Evolutionary conservation across 2,329 filamentous ascomycete genomes (phyloP).

Genomic region (Chaetomium sp.): DNA sequence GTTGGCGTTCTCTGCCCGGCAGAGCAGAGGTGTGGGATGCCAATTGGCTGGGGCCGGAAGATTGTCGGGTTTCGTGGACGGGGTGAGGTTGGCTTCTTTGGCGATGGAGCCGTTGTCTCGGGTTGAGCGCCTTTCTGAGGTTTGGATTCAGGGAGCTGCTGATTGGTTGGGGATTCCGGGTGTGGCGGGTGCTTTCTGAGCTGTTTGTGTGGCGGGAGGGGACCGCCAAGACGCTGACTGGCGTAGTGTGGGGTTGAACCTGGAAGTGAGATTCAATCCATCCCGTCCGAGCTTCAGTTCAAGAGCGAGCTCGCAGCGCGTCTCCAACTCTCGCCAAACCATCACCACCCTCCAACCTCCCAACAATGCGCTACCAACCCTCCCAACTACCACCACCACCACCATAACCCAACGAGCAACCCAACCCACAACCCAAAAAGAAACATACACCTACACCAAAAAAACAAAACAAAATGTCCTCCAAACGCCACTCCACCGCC

Average conservation of each 20-base stretch:
- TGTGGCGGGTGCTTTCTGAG: conserved; percentile 24
- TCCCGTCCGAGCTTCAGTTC: neutral
- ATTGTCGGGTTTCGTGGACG: conserved; percentile 24
- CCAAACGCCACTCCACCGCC: conserved; percentile 60
- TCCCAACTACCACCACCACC: conserved; percentile 5
- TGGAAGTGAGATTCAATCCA: neutral
- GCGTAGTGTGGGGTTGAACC: conserved; percentile 20
- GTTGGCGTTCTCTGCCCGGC: conserved; percentile 42
- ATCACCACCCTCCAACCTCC: neutral
- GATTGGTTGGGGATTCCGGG: conserved; percentile 29
- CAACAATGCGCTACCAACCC: too few relatives aligned
- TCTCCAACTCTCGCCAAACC: neutral
- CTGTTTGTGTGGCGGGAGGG: conserved; percentile 25
- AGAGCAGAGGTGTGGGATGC: conserved; percentile 39
- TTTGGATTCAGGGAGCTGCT: conserved; percentile 28
- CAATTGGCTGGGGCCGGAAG: conserved; percentile 37
- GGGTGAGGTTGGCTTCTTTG: conserved; percentile 23
- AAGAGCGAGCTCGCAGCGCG: conserved; percentile 2
- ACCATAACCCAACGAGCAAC: neutral
- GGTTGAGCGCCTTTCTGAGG: conserved; percentile 31
- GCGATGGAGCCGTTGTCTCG: conserved; percentile 4
- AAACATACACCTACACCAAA: too few relatives aligned
- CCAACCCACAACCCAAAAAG: neutral
- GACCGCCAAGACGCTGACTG: conserved; percentile 19
- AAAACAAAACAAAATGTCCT: conserved; percentile 42